phyloP scores from a whole-genome alignment of 805 yeast genomes.

The Scheffersomyces ergatensis region DNA sequence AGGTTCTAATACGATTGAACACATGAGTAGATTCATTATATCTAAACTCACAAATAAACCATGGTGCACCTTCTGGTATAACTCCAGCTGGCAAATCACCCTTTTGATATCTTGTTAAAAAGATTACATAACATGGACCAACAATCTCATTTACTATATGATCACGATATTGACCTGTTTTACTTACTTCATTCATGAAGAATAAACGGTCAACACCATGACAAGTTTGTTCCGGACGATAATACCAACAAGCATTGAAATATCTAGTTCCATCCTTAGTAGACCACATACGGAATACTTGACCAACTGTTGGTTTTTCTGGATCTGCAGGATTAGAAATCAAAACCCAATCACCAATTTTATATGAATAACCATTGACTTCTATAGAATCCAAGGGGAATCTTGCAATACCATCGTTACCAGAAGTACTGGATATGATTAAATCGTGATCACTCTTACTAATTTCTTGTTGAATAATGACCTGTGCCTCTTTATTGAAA shows the following conservation, averaged over 20 bases:
- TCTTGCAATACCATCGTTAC: conserved; percentile 53
- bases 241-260: conserved; percentile 96
- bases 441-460: conserved; percentile 80
- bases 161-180: conserved; percentile 95
- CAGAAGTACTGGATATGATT: conserved; percentile 38
- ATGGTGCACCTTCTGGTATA: conserved; percentile 72
- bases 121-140: conserved; percentile 93
- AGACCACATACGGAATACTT: conserved; percentile 90
- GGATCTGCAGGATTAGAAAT: conserved; percentile 85
- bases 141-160: conserved; percentile 85
- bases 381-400: conserved; percentile 79
- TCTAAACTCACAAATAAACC: conserved; percentile 92
- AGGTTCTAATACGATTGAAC: conserved; percentile 92
- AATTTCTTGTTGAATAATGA: conserved; percentile 63
- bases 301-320: conserved; percentile 88
- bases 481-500: conserved; percentile 61
- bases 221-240: conserved; percentile 96
- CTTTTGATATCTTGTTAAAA: conserved; percentile 89
- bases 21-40: conserved; percentile 88
- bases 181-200: conserved; percentile 92
- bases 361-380: conserved; percentile 67
- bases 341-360: conserved; percentile 94
- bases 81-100: conserved; percentile 76
- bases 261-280: conserved; percentile 80
- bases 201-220: conserved; percentile 88